Percentiles rank a stretch among this genome's conserved stretches.
Conservation (phyloP, 768 basidiomycete genomes). For the Lentinula guzmanii region DNA sequence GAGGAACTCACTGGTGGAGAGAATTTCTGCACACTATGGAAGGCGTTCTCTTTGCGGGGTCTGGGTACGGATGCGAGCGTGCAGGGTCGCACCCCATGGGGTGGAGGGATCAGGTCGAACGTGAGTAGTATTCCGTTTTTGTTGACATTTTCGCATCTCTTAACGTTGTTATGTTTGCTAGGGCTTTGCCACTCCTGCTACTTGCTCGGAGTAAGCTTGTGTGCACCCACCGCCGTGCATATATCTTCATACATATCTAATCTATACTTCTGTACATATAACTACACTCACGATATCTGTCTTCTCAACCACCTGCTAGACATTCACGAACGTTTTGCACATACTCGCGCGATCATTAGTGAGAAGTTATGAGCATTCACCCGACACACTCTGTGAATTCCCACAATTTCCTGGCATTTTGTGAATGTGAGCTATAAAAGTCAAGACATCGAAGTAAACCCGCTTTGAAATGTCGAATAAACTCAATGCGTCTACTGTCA, state of each 20-base stretch:
- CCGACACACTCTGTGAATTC: too few species aligned
- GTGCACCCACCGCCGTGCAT: not conserved
- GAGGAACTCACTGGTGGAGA: constrained; percentile 86
- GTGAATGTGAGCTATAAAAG: too few species aligned
- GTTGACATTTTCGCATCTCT: not conserved
- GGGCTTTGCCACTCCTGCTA: not conserved
- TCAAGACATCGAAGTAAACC: too few species aligned
- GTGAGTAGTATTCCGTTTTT: constrained; percentile 16
- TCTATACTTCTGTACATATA: not conserved
- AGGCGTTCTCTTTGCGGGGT: constrained; percentile 76
- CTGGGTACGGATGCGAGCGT: constrained; percentile 75
- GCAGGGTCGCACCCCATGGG: constrained; percentile 82
- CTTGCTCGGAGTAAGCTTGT: not conserved
- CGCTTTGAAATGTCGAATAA: too few species aligned
- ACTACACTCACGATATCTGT: not conserved
- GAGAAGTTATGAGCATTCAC: too few species aligned
- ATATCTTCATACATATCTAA: not conserved
- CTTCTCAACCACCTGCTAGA: not conserved
- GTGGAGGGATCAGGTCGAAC: constrained; percentile 78
- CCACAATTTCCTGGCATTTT: too few species aligned
- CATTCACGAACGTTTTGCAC: not conserved
- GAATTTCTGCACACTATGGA: constrained; percentile 87
- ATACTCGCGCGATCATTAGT: too few species aligned
- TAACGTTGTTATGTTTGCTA: not conserved
- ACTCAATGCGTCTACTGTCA: too few species aligned